A percentile compares a stretch with the other conserved stretches of the same genome.
Conservation (phyloP, 768 basidiomycete genomes). For the Boletus barrowsii region DNA sequence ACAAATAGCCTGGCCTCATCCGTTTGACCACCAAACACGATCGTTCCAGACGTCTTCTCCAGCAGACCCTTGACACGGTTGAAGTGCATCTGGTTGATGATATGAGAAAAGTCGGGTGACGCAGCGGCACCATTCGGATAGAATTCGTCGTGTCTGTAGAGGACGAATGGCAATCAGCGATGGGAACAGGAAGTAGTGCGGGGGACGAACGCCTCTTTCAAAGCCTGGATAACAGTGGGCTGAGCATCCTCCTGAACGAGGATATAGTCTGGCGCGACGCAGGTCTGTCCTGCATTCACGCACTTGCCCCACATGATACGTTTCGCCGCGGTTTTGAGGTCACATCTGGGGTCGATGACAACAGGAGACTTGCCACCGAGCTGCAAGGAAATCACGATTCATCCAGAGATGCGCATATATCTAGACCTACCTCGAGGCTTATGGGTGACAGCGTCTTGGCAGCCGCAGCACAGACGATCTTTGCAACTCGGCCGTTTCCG, state of each 20-base stretch:
- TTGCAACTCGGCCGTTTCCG: conserved; percentile 58
- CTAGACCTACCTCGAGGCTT: conserved; percentile 45
- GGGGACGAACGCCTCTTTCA: conserved; percentile 41
- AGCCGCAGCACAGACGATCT: conserved; percentile 68
- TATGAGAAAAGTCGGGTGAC: conserved; percentile 46
- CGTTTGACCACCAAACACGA: conserved; percentile 62
- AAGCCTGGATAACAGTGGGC: conserved; percentile 37
- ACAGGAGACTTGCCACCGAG: conserved; percentile 76
- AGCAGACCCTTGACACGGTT: conserved; percentile 59
- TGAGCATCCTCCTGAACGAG: conserved; percentile 43
- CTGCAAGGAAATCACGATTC: conserved; percentile 26
- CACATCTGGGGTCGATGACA: conserved; percentile 65
- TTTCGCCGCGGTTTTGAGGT: conserved; percentile 61
- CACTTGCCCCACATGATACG: conserved; percentile 83
- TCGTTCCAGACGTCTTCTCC: conserved; percentile 61
- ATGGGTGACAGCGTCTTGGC: conserved; percentile 74
- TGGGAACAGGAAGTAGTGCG: neutral
- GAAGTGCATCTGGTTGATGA: conserved; percentile 54
- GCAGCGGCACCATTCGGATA: conserved; percentile 44
- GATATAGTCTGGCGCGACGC: conserved; percentile 59
- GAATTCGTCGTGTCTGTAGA: conserved; percentile 24
- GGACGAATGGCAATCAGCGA: neutral
- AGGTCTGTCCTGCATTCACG: conserved; percentile 76
- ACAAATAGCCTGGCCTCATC: conserved; percentile 60
- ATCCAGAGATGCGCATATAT: neutral